These are phyloP conservation scores for Volutella citrinella DNA, from an alignment of 2,329 filamentous ascomycete genomes.

Conservation along the genomic window DNA sequence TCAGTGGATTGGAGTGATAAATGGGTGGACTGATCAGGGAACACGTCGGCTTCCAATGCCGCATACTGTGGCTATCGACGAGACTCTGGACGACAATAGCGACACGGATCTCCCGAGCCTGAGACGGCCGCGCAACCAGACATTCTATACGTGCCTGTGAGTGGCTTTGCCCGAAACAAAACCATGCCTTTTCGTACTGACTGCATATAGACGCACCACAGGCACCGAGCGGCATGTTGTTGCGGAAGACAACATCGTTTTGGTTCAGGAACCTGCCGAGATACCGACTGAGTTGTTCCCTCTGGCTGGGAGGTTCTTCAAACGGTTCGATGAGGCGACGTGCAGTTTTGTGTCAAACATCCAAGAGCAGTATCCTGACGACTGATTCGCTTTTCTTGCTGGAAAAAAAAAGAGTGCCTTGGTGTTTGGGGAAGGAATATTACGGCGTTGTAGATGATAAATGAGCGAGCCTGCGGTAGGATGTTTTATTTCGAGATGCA, in stretches of 20 bases:
- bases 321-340: conserved; percentile 68
- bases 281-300: conserved; percentile 59
- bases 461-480: too few species aligned
- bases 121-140: conserved; percentile 38
- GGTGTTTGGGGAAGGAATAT: too few species aligned
- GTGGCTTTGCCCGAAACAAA: too few species aligned
- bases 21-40: conserved; percentile 72
- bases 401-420: too few species aligned
- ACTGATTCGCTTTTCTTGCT: too few species aligned
- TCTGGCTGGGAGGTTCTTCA: conserved; percentile 82
- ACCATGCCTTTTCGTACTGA: too few species aligned
- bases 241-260: conserved; percentile 73
- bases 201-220: conserved; percentile 31
- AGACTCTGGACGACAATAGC: conserved; percentile 24
- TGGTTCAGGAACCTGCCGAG: conserved; percentile 46
- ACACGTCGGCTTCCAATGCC: conserved; percentile 25
- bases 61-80: conserved; percentile 24
- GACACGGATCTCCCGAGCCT: conserved; percentile 25
- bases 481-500: too few species aligned
- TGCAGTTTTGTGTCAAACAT: conserved; percentile 79
- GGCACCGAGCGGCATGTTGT: conserved; percentile 32
- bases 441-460: too few species aligned
- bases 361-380: conserved; percentile 79
- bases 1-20: conserved; percentile 75
- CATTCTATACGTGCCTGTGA: conserved; percentile 80